Evolutionary conservation across 495 filamentous ascomycete genomes (phyloP), one percentile per base, ranked within the genome.

Genomic region (Daldinia bambusicola): DNA sequence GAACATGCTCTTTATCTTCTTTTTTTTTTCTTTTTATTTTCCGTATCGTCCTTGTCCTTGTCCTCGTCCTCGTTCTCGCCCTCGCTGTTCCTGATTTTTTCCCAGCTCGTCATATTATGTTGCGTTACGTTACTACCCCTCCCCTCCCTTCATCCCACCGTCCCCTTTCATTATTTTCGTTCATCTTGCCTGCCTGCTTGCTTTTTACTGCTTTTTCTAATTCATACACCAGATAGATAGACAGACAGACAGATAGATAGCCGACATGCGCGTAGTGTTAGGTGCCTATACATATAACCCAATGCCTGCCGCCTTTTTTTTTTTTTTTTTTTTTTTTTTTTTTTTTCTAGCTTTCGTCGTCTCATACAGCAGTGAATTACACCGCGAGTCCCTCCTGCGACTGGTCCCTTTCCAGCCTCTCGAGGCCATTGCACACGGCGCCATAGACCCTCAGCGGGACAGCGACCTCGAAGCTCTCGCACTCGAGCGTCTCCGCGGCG

Each of bases 381-480:
- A 87, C 83, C 53, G 79, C 76, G 71, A 86, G 76, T 12, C 85
- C 85, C 64, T 84, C 83, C 48, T 81, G 55, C 53, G 71, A 79
- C 52, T 85, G 81, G 55, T 86, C 84, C 59, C 81, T 72, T 61
- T 87, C 85, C 37, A 85, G 76, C 55, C 76, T 79, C 77, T 80
- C 84, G 61, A 81, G 73, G 40, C 74, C 81, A 41, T 76, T 81
- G 61, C 82, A 79, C 34, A 85, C 76, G 6, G 92, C 90, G 7
- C 94, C 94, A 77, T 94, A 97, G 0, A 97, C 91, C 52, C 86
- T 86, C 57, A 97, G 77, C 52, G 94, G 94, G 53, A 97, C 91
- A 1, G 87, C 86, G 51, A 97, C 90, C 76, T 97, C 94, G 80
- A 97, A 97, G 16, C 90, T 93, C 83, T 97, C 94, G 70, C 92